Evolutionary conservation across 2,329 filamentous ascomycete genomes (phyloP).

Genomic region (Monosporascus sp.): DNA sequence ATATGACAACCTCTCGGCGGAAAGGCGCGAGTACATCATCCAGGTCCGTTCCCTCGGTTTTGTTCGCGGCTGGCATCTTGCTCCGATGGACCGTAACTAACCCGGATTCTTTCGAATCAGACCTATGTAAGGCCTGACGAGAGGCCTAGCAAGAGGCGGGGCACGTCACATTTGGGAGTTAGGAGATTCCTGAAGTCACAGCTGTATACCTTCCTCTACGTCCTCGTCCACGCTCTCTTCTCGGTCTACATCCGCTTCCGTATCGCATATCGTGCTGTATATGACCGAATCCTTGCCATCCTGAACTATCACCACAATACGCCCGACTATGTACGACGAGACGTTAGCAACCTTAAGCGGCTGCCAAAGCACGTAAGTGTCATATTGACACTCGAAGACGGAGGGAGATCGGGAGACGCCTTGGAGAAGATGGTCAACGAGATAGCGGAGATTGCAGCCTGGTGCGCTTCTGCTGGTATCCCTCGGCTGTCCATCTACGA

Average conservation of each 20-base stretch:
- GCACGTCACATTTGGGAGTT: conserved; percentile 47
- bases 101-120: conserved; percentile 19
- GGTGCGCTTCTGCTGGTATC: conserved; percentile 88
- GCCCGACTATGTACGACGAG: conserved; percentile 84
- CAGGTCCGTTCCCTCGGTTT: conserved; percentile 29
- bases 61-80: background rate
- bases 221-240: conserved; percentile 73
- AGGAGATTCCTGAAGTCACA: conserved; percentile 58
- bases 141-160: conserved; percentile 23
- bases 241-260: conserved; percentile 82
- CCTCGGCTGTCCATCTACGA: conserved; percentile 88
- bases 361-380: conserved; percentile 85
- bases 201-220: conserved; percentile 63
- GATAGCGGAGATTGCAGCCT: conserved; percentile 85
- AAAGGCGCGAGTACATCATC: conserved; percentile 40
- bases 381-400: conserved; percentile 70
- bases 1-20: conserved; percentile 36
- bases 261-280: conserved; percentile 72
- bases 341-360: conserved; percentile 69
- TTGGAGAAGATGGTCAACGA: conserved; percentile 84
- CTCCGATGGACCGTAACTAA: conserved; percentile 1
- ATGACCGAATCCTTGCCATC: conserved; percentile 73
- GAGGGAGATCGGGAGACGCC: conserved; percentile 64
- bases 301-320: conserved; percentile 95
- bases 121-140: conserved; percentile 19